Evolutionary conservation across 768 basidiomycete genomes (phyloP), one percentile per base, ranked within the genome.

Genomic region (Amanita rubescens): DNA sequence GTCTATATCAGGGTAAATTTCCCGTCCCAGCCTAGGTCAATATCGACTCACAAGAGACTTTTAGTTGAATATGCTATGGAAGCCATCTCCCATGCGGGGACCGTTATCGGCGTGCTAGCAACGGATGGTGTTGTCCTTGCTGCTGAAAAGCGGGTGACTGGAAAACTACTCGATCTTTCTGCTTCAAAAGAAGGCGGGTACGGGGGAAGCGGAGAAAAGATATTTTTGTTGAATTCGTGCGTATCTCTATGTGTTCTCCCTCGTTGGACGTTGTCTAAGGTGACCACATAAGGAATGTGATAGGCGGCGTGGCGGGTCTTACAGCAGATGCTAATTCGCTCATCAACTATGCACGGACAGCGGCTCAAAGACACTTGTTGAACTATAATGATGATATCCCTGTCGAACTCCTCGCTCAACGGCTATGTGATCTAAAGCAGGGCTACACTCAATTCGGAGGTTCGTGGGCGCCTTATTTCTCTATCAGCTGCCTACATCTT

Each of bases 11-110:
- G 27, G 27, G 27, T 30, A 30, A 30, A 30, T 30, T 30, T 8
- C 3, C 27, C 8, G 27, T 30, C 27, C 8, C 27, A 30, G 8
- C 5, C 27, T 3, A 30, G 27, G 8, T 30, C 27, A 30, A n/a
- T n/a, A n/a, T n/a, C 8, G n/a, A 30, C 27, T 30, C 27, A 30
- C 8, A 30, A 30, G 27, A 30, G 27, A 30, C 27, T 3, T n/a
- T 8, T 8, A 39, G 95, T 98, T 75, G 95, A 99, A 75, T 99
- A 99, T 80, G 95, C 95, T 41, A 96, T 98, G 92, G 96, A 98
- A 67, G 93, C 94, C 55, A 97, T 98, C 76, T 96, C 94, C 25
- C 89, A 94, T 63, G 93, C 92, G 17, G 91, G 91, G 51, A 90
- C 92, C 38, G 93, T 95, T 42, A 81, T 95, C n/a, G 93, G 91